Percentiles rank a stretch among this genome's conserved stretches.
Evolutionary conservation across 2,329 filamentous ascomycete species (phyloP).

Genomic region (Byssoonygena ceratinophila): DNA sequence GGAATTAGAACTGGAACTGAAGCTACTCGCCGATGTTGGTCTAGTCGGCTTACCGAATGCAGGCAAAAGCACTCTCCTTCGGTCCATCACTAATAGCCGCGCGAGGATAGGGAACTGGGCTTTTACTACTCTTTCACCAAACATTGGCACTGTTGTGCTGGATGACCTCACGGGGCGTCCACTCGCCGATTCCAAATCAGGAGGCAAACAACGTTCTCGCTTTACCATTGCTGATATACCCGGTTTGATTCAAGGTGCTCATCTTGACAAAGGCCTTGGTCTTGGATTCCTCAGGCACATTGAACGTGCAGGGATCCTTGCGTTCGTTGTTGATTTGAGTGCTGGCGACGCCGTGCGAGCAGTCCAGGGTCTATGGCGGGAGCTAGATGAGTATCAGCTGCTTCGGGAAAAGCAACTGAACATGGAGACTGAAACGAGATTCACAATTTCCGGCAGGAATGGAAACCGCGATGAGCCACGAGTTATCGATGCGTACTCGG

Average conservation of each 20-base stretch:
- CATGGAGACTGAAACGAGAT: constrained; percentile 21
- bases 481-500: constrained; percentile 12
- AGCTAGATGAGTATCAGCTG: constrained; percentile 80
- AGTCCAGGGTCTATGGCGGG: constrained; percentile 74
- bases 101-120: constrained; percentile 90
- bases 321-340: constrained; percentile 81
- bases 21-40: constrained; percentile 88
- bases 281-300: constrained; percentile 89
- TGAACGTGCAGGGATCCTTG: constrained; percentile 82
- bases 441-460: neutral
- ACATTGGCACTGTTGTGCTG: constrained; percentile 89
- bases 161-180: constrained; percentile 77
- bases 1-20: constrained; percentile 78
- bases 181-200: constrained; percentile 37
- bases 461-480: constrained; percentile 12
- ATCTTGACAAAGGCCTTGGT: constrained; percentile 81
- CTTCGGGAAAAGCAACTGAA: constrained; percentile 60
- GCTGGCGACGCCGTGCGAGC: constrained; percentile 68
- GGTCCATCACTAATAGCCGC: constrained; percentile 76
- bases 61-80: constrained; percentile 84
- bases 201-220: constrained; percentile 54
- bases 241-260: constrained; percentile 81
- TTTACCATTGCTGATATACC: constrained; percentile 96
- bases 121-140: constrained; percentile 89
- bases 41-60: constrained; percentile 92